Conservation (phyloP, 2,329 filamentous ascomycete species). For the Mariannaea sp. region DNA sequence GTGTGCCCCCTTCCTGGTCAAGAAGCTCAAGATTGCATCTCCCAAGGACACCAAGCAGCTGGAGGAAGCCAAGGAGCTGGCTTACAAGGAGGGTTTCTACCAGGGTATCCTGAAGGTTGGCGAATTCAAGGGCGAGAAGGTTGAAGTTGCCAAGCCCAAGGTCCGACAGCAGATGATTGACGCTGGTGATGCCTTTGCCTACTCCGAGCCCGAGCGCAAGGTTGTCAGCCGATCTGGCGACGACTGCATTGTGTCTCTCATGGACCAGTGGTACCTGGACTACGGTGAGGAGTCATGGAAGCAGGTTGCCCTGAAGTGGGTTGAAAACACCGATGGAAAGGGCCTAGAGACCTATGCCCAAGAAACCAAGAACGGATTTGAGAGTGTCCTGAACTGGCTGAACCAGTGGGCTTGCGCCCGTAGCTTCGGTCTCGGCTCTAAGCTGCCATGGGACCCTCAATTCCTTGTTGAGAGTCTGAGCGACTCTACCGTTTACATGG, state of each 20-base stretch:
- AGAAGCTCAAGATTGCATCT: slow-evolving; percentile 94
- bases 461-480: slow-evolving; percentile 92
- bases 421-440: slow-evolving; percentile 89
- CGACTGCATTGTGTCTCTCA: slow-evolving; percentile 88
- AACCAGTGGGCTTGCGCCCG: slow-evolving; percentile 95
- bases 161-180: slow-evolving; percentile 80
- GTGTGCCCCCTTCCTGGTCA: slow-evolving; percentile 80
- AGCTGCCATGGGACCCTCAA: slow-evolving; percentile 89
- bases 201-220: slow-evolving; percentile 89
- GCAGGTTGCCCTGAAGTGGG: slow-evolving; percentile 71
- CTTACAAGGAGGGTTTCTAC: slow-evolving; percentile 98
- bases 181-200: slow-evolving; percentile 80
- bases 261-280: slow-evolving; percentile 98
- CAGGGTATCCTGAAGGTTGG: slow-evolving; percentile 89
- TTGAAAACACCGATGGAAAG: slow-evolving; percentile 68
- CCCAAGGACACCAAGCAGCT: slow-evolving; percentile 91
- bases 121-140: slow-evolving; percentile 84
- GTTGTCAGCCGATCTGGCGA: slow-evolving; percentile 90
- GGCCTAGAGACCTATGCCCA: slow-evolving; percentile 79
- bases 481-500: slow-evolving; percentile 92
- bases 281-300: slow-evolving; percentile 94
- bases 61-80: slow-evolving; percentile 90
- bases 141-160: slow-evolving; percentile 85
- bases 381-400: slow-evolving; percentile 87
- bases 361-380: slow-evolving; percentile 79